These are phyloP conservation scores for Colletotrichum lentis DNA, from an alignment of 2,329 filamentous ascomycete species.

Conservation along the genomic window DNA sequence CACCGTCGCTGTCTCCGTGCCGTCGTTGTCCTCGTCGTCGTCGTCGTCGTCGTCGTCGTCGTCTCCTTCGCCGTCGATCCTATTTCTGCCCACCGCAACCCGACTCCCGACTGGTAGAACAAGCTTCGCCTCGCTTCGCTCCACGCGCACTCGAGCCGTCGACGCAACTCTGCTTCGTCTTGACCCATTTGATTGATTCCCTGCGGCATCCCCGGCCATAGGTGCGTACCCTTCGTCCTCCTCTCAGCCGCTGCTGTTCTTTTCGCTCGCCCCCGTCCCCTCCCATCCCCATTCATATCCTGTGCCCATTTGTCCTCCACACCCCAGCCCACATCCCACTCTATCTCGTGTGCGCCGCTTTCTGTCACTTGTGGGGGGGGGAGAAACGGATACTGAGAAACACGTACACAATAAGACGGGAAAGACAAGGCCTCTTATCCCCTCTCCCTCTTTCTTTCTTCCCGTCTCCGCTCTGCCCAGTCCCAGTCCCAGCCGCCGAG, in stretches of 20 bases:
- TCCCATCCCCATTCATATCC: constrained; percentile 27
- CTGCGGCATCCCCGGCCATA: constrained; percentile 19
- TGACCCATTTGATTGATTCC: constrained; percentile 21
- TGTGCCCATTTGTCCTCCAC: constrained; percentile 37
- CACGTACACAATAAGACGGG: constrained; percentile 18
- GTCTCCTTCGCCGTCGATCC: constrained; percentile 3
- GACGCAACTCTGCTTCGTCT: constrained; percentile 15
- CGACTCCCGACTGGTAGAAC: constrained; percentile 1
- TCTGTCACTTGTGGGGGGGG: constrained; percentile 33
- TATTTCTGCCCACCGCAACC: constrained; percentile 2
- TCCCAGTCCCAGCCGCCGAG: constrained; percentile 15
- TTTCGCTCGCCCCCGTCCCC: constrained; percentile 7
- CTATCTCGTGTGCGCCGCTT: constrained; percentile 35
- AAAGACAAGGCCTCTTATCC: constrained; percentile 17
- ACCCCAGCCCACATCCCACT: constrained; percentile 36
- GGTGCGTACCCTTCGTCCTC: constrained; percentile 25
- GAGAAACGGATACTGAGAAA: constrained; percentile 15
- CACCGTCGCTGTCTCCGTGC: constrained; percentile 6
- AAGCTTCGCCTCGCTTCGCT: constrained; percentile 8
- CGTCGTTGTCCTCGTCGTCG: not conserved
- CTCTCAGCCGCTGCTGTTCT: constrained; percentile 23
- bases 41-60: not conserved
- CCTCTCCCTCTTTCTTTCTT: not conserved
- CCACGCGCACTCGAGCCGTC: not conserved
- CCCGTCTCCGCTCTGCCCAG: constrained; percentile 13